phyloP scores from a whole-genome alignment of 257 asterid species.

The Solanum piurae region DNA sequence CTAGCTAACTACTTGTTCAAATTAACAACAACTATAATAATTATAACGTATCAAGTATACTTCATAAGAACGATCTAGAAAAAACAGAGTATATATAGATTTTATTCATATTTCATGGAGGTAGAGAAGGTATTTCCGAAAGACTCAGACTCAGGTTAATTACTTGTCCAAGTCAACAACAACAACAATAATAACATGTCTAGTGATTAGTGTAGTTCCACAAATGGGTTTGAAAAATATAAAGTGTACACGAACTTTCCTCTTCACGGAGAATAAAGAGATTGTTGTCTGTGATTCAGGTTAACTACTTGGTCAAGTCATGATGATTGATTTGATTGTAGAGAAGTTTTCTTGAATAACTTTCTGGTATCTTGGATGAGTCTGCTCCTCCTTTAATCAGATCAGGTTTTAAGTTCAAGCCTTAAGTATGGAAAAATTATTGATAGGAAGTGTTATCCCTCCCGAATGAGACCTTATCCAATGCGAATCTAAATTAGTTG shows the following conservation, averaged over 20 bases:
- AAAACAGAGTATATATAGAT: too few species aligned
- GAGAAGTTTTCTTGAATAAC: neutral
- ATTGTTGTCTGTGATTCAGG: neutral
- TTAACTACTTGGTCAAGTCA: neutral
- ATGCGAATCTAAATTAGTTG: neutral
- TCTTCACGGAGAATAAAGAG: neutral
- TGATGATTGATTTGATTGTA: neutral
- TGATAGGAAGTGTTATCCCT: too few species aligned
- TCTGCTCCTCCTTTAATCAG: too few species aligned
- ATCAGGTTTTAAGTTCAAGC: neutral
- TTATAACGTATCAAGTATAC: neutral
- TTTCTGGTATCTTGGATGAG: too few species aligned
- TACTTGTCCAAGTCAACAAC: too few species aligned
- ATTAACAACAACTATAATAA: neutral
- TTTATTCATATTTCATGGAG: too few species aligned
- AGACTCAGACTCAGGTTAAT: neutral
- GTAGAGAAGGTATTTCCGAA: too few species aligned
- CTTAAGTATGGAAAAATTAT: too few species aligned
- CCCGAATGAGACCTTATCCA: neutral
- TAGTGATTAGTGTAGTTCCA: neutral
- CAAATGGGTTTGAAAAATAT: neutral
- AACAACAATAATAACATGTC: neutral
- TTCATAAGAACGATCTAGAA: too few species aligned
- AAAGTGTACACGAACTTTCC: too few species aligned
- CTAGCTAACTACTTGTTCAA: neutral